Evolutionary conservation across 768 basidiomycete genomes (phyloP).

Genomic region (Hygrocybe coccinea): DNA sequence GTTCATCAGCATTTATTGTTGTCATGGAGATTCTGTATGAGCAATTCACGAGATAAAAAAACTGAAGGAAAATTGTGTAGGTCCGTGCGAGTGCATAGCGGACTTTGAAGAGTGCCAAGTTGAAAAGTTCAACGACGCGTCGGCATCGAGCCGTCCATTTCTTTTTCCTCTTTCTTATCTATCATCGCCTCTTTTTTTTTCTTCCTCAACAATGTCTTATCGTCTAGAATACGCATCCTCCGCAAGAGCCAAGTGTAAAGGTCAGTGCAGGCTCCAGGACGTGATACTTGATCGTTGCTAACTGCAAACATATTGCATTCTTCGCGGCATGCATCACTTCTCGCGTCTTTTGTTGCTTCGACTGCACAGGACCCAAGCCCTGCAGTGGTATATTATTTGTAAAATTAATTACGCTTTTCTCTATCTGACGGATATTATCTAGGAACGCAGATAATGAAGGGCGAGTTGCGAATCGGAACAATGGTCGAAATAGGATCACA

Average conservation of each 20-base stretch:
- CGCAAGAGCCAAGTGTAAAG: constrained; percentile 73
- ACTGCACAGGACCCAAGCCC: constrained; percentile 64
- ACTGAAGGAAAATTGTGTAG: neutral
- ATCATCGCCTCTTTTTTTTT: constrained; percentile 4
- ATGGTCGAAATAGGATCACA: constrained; percentile 71
- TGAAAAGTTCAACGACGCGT: neutral
- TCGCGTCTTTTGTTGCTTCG: constrained; percentile 16
- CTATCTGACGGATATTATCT: constrained; percentile 5
- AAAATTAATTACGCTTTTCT: constrained; percentile 11
- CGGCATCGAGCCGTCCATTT: constrained; percentile 15
- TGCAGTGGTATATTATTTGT: constrained; percentile 49
- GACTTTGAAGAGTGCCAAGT: constrained; percentile 5
- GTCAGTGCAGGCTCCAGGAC: constrained; percentile 34
- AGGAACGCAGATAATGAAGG: constrained; percentile 74
- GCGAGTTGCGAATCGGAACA: constrained; percentile 64
- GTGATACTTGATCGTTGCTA: constrained; percentile 4
- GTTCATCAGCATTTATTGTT: too few species aligned
- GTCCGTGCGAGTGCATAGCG: constrained; percentile 3
- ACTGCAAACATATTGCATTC: constrained; percentile 23
- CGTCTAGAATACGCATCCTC: constrained; percentile 72
- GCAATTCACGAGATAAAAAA: neutral
- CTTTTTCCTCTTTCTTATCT: constrained; percentile 22
- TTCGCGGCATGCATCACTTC: constrained; percentile 22
- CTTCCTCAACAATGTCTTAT: constrained; percentile 34
- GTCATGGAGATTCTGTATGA: too few species aligned